Conservation (phyloP, 106 monocot species). For the Xerophyta viscosa region DNA sequence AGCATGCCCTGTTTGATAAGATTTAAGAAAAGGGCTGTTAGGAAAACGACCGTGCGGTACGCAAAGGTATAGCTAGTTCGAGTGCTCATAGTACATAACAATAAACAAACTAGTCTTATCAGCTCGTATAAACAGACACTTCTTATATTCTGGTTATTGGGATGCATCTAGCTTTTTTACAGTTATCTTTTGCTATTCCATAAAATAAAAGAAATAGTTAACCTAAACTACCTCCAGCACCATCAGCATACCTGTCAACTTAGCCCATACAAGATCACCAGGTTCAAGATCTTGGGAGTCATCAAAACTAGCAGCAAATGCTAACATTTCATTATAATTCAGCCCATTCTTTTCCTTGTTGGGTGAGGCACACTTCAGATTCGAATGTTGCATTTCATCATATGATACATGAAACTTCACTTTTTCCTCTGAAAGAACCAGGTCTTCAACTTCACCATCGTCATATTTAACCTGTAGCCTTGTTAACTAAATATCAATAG, state of each 20-base stretch:
- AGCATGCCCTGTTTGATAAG: conserved; percentile 80
- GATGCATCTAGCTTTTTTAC: too few species aligned
- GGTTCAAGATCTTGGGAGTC: conserved; percentile 63
- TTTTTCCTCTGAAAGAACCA: conserved; percentile 50
- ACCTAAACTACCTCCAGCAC: too few species aligned
- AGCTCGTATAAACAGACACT: too few species aligned
- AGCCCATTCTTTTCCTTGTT: conserved; percentile 41
- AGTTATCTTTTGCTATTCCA: too few species aligned
- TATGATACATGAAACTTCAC: conserved; percentile 65
- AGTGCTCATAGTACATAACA: too few species aligned
- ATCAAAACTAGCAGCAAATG: conserved; percentile 62
- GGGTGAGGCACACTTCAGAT: conserved; percentile 41
- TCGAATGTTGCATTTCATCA: conserved; percentile 47
- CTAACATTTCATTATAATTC: conserved; percentile 73
- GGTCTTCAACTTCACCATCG: conserved; percentile 71
- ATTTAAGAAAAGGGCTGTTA: background rate
- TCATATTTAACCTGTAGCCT: conserved; percentile 61
- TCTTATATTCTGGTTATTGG: too few species aligned
- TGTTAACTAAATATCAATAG: too few species aligned
- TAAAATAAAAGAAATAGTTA: too few species aligned
- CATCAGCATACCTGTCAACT: conserved; percentile 63
- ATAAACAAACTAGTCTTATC: too few species aligned
- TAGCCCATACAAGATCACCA: conserved; percentile 94
- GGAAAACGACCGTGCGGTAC: too few species aligned
- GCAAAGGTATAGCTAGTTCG: too few species aligned